Evolutionary conservation across 306 rosid genomes (phyloP).

Genomic region (Dryas drummondii): DNA sequence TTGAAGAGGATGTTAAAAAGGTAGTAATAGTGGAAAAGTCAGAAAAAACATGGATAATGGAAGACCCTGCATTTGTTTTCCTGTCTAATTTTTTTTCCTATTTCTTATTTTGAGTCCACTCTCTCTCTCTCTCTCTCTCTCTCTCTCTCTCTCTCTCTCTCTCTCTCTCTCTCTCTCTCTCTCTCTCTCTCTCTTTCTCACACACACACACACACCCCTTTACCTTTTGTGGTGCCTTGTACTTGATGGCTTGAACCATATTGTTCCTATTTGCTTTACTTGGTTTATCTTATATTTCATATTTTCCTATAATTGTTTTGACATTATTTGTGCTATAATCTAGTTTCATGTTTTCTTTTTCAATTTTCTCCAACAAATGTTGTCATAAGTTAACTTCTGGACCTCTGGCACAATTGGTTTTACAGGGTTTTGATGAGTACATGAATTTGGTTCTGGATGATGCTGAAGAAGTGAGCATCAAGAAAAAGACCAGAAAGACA

Average conservation of each 20-base stretch:
- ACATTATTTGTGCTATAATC: neutral
- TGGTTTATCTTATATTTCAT: neutral
- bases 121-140: too few relatives aligned
- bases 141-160: too few relatives aligned
- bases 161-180: too few relatives aligned
- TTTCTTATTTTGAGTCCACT: too few relatives aligned
- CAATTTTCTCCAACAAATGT: neutral
- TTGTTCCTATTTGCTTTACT: neutral
- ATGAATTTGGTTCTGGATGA: conserved; percentile 68
- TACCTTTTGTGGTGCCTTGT: neutral
- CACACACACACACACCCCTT: too few relatives aligned
- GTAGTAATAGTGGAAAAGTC: neutral
- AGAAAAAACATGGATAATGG: too few relatives aligned
- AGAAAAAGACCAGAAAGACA: conserved; percentile 71
- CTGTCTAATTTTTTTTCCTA: too few relatives aligned
- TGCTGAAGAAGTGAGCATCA: conserved; percentile 74
- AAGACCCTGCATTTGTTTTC: too few relatives aligned
- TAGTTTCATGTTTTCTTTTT: neutral
- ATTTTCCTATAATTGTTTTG: too few relatives aligned
- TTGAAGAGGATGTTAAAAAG: neutral
- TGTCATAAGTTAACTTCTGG: neutral
- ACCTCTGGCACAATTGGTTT: too few relatives aligned
- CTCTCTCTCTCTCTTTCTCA: too few relatives aligned
- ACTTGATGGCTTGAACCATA: neutral
- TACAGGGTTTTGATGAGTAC: conserved; percentile 76